phyloP scores from a whole-genome alignment of 1,284 basidiomycete genomes.

The Ganoderma sp. region DNA sequence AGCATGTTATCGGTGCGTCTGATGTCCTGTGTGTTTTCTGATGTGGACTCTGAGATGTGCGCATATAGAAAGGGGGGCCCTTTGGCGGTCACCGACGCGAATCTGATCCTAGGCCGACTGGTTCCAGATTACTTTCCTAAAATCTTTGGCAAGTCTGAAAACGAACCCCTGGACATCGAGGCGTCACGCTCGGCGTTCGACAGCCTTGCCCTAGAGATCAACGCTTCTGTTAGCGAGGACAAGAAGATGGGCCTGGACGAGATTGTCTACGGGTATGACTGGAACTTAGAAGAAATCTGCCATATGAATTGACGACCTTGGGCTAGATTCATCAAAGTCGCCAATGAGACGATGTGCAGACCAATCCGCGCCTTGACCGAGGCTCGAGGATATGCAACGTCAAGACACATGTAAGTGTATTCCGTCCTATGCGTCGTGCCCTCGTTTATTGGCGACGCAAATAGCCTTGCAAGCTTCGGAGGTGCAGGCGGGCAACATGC shows the following conservation, averaged over 20 bases:
- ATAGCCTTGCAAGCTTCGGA: constrained; percentile 85
- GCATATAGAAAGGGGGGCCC: constrained; percentile 78
- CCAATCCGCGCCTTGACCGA: constrained; percentile 94
- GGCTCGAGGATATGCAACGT: constrained; percentile 85
- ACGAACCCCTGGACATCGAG: constrained; percentile 78
- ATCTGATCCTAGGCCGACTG: constrained; percentile 84
- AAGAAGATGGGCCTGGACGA: constrained; percentile 79
- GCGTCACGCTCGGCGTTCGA: constrained; percentile 72
- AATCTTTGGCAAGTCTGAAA: constrained; percentile 87
- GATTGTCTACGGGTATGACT: constrained; percentile 80
- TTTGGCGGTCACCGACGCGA: constrained; percentile 87
- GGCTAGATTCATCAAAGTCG: constrained; percentile 83
- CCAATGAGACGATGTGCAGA: constrained; percentile 92
- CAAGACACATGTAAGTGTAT: constrained; percentile 74
- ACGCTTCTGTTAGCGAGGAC: constrained; percentile 51
- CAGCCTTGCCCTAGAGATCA: constrained; percentile 70
- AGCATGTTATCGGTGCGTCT: constrained; percentile 72
- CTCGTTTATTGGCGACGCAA: not conserved
- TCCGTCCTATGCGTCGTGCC: not conserved
- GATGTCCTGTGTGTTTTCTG: not conserved
- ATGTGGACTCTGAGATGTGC: constrained; percentile 10
- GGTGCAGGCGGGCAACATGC: constrained; percentile 93
- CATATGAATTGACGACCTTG: not conserved
- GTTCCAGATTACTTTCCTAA: constrained; percentile 84
- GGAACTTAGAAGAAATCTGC: no score